Percentiles rank a stretch among this genome's conserved stretches.
These are phyloP conservation scores for Xylaria venustula DNA, from an alignment of 495 filamentous ascomycete genomes.

Conservation along the genomic window DNA sequence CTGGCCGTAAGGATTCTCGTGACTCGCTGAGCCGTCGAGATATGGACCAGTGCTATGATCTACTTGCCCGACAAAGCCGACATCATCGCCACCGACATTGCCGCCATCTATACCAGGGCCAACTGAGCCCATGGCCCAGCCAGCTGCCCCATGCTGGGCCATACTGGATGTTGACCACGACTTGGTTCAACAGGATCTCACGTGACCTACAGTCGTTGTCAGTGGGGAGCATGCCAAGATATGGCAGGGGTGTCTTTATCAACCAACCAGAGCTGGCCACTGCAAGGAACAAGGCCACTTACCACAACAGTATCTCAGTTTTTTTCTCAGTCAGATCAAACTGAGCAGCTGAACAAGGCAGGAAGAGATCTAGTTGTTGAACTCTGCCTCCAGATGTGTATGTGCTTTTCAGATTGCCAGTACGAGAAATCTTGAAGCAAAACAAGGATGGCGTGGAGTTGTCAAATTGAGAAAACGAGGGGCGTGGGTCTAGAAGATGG, in stretches of 20 bases:
- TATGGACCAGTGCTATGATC: slow-evolving; percentile 5
- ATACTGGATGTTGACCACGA: not conserved
- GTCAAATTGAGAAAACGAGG: not conserved
- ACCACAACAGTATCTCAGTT: not conserved
- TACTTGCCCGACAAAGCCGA: not conserved
- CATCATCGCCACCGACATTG: not conserved
- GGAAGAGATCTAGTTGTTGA: too few species aligned
- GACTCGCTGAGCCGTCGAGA: not conserved
- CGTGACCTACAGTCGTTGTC: slow-evolving; percentile 11
- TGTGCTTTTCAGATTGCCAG: not conserved
- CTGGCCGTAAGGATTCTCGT: not conserved
- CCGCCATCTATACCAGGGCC: not conserved
- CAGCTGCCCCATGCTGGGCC: slow-evolving; percentile 11
- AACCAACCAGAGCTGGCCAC: not conserved
- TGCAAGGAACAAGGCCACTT: not conserved
- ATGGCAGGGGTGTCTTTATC: slow-evolving; percentile 8
- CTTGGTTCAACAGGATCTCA: slow-evolving; percentile 3
- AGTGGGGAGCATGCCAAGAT: slow-evolving; percentile 11
- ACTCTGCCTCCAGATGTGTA: not conserved
- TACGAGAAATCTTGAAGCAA: not conserved
- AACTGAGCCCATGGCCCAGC: slow-evolving; percentile 4
- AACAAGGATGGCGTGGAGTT: not conserved
- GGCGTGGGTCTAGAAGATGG: slow-evolving; percentile 1
- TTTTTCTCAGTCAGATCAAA: not conserved
- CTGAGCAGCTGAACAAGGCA: not conserved